A percentile compares a stretch with the other conserved stretches of the same genome.
Evolutionary conservation across 169 alveolate species (phyloP).

Genomic region (Theileria orientalis): DNA sequence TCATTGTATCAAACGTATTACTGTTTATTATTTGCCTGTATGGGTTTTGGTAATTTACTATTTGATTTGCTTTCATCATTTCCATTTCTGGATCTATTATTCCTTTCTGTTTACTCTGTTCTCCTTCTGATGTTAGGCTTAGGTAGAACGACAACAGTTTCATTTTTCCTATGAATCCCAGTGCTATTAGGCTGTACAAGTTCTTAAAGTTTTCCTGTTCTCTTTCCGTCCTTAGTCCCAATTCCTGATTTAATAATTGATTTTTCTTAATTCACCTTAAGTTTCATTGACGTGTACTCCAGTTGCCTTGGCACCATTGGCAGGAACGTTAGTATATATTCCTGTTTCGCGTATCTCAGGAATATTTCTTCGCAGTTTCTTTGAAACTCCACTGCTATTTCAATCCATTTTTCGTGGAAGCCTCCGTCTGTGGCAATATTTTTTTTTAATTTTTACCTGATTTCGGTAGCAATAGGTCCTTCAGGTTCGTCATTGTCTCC

Average conservation of each 20-base stretch:
- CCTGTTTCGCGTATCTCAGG: conserved; percentile 31
- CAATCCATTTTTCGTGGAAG: conserved; percentile 65
- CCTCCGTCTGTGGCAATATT: conserved; percentile 53
- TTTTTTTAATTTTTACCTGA: conserved; percentile 4
- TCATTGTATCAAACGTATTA: no score
- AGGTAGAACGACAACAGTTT: conserved; percentile 8
- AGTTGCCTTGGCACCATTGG: conserved; percentile 62
- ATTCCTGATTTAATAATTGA: not conserved
- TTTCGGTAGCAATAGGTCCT: conserved; percentile 15
- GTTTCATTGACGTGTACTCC: conserved; percentile 47
- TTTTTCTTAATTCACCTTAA: conserved; percentile 31
- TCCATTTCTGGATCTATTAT: no score
- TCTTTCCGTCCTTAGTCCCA: not conserved
- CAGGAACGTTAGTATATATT: conserved; percentile 20
- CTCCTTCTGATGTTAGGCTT: conserved; percentile 13
- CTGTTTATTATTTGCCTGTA: no score
- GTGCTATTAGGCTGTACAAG: conserved; percentile 11
- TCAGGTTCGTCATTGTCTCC: conserved; percentile 4
- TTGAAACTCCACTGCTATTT: conserved; percentile 64
- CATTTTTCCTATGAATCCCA: conserved; percentile 25
- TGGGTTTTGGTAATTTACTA: no score
- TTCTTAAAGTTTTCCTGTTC: conserved; percentile 16
- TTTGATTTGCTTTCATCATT: no score
- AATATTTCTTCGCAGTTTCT: conserved; percentile 67
- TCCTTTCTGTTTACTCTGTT: no score